Evolutionary conservation across 495 filamentous ascomycete species (phyloP).

Genomic region (Cudoniella acicularis): DNA sequence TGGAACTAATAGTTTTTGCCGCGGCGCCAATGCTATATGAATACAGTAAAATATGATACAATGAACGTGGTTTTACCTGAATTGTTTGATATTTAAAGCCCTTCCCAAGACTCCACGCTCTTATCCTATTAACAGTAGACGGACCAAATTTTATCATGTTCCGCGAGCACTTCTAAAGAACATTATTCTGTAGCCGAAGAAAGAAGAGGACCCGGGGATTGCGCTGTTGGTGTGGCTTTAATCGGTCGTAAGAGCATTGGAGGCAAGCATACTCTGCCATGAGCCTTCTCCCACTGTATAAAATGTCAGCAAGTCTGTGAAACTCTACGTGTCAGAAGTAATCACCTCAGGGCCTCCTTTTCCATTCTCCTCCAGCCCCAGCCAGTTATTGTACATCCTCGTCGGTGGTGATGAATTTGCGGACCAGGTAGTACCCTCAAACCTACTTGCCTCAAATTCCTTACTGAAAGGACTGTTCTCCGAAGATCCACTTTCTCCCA

Average conservation of each 20-base stretch:
- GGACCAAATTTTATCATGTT: no score
- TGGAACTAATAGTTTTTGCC: no score
- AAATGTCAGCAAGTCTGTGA: conserved; percentile 1
- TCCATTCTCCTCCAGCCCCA: conserved; percentile 52
- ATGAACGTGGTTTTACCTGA: neutral
- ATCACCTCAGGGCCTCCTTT: conserved; percentile 41
- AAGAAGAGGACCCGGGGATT: no score
- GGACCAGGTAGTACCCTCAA: conserved; percentile 57
- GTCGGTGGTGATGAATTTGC: conserved; percentile 48
- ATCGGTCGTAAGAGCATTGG: conserved; percentile 54
- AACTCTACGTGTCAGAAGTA: neutral
- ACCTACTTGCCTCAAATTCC: conserved; percentile 51
- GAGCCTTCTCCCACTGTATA: conserved; percentile 43
- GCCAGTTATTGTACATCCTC: conserved; percentile 58
- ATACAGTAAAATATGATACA: no score
- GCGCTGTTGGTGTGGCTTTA: conserved; percentile 47
- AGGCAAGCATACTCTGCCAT: conserved; percentile 52
- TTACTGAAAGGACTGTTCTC: conserved; percentile 46
- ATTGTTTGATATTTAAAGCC: no score
- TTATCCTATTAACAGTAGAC: no score
- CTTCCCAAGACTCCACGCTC: neutral
- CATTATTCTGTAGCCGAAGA: no score
- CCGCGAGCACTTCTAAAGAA: no score
- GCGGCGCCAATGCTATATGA: no score
- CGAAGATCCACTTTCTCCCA: conserved; percentile 40